Conservation (phyloP, 2,329 filamentous ascomycete species). For the Aspergillus puulaauensis region DNA sequence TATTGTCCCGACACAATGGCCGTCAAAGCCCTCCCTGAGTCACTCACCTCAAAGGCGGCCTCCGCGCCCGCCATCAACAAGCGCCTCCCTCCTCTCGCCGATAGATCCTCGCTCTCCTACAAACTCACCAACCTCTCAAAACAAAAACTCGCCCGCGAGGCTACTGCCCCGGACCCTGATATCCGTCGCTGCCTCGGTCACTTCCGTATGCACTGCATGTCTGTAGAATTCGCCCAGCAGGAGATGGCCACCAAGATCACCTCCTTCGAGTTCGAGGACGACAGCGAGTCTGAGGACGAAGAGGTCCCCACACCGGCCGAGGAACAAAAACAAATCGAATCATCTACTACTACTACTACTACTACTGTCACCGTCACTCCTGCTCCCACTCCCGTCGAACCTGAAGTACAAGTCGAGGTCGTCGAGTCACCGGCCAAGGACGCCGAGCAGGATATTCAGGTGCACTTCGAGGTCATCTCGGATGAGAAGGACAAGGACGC, state of each 20-base stretch:
- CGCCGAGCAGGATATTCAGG: constrained; percentile 10
- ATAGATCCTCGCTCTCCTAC: constrained; percentile 35
- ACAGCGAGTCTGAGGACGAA: constrained; percentile 23
- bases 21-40: constrained; percentile 16
- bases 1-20: constrained; percentile 21
- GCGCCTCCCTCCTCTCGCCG: constrained; percentile 37
- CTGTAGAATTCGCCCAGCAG: constrained; percentile 34
- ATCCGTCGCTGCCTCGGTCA: constrained; percentile 37
- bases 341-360: not conserved
- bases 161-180: constrained; percentile 34
- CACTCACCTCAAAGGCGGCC: constrained; percentile 22
- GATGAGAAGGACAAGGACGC: constrained; percentile 14
- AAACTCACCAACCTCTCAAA: constrained; percentile 37
- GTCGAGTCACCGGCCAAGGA: not conserved
- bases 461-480: constrained; percentile 18
- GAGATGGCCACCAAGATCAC: constrained; percentile 37
- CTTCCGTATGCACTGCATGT: constrained; percentile 34
- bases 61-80: constrained; percentile 29
- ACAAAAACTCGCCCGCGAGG: constrained; percentile 36
- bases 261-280: constrained; percentile 36
- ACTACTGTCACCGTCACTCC: not conserved
- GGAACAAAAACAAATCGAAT: not conserved
- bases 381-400: not conserved
- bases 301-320: not conserved
- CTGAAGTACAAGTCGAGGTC: constrained; percentile 15